phyloP scores from a whole-genome alignment of 352 stramenopile genomes.

The Sclerospora graminicola region DNA sequence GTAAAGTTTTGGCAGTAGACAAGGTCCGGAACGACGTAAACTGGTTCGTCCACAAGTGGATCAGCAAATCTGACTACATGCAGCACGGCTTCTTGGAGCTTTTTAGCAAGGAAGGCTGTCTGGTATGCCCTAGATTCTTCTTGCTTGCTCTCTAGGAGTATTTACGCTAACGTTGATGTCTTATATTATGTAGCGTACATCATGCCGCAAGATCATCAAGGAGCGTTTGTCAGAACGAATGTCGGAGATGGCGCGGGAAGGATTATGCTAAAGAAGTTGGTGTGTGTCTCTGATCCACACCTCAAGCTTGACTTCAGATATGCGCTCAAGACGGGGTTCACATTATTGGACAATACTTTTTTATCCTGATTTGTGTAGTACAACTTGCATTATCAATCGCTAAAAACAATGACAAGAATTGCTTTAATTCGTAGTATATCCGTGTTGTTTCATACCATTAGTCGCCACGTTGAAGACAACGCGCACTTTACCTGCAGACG shows the following conservation, averaged over 20 bases:
- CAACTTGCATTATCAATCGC: conserved; percentile 16
- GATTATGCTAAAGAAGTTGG: conserved; percentile 40
- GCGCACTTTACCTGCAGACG: conserved; percentile 26
- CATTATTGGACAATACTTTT: conserved; percentile 8
- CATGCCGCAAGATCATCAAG: conserved; percentile 71
- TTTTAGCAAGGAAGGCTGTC: conserved; percentile 63
- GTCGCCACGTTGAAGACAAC: conserved; percentile 46
- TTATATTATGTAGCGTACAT: conserved; percentile 36
- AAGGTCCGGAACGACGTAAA: conserved; percentile 78
- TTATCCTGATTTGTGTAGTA: conserved; percentile 19
- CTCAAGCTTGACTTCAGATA: conserved; percentile 5
- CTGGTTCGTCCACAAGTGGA: conserved; percentile 63
- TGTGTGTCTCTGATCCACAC: not conserved
- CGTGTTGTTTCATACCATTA: conserved; percentile 45
- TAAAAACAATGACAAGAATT: conserved; percentile 15
- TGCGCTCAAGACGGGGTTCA: not conserved
- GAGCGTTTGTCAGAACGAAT: conserved; percentile 57
- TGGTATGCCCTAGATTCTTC: conserved; percentile 29
- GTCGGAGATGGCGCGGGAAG: conserved; percentile 69
- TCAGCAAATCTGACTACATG: conserved; percentile 72
- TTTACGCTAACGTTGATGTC: not conserved
- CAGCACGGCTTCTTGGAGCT: conserved; percentile 68
- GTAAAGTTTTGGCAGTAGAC: conserved; percentile 82
- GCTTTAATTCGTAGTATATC: conserved; percentile 9
- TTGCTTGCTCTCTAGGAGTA: not conserved